Percentiles rank a stretch among this genome's conserved stretches.
phyloP scores from a whole-genome alignment of 768 basidiomycete species.

The Infundibulicybe gibba region DNA sequence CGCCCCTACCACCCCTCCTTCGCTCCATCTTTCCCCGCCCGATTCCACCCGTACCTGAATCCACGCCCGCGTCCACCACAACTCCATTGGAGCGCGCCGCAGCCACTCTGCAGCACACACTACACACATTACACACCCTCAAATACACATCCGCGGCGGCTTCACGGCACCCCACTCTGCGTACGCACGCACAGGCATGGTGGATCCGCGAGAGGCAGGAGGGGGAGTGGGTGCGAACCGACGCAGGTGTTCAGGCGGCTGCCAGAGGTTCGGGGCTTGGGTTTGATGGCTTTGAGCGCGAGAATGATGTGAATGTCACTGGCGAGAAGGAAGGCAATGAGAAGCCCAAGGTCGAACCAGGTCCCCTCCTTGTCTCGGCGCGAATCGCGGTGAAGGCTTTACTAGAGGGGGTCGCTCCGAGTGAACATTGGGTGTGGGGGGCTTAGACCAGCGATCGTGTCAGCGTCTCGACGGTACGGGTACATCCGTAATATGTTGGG shows the following conservation, averaged over 20 bases:
- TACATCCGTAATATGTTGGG: no score
- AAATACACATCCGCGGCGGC: constrained; percentile 55
- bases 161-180: constrained; percentile 47
- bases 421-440: no score
- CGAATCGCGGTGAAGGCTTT: no score
- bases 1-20: constrained; percentile 28
- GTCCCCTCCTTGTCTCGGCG: no score
- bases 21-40: constrained; percentile 13
- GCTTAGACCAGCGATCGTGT: no score
- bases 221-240: constrained; percentile 41
- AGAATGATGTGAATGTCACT: constrained; percentile 1
- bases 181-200: constrained; percentile 44
- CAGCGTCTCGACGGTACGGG: no score
- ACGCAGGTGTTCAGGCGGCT: constrained; percentile 33
- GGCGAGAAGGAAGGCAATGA: not conserved
- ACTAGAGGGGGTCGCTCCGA: no score
- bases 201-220: constrained; percentile 56
- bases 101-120: constrained; percentile 30
- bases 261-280: constrained; percentile 43
- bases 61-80: constrained; percentile 15
- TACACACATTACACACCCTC: constrained; percentile 49
- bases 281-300: constrained; percentile 24
- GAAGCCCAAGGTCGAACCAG: constrained; percentile 5
- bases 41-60: constrained; percentile 22
- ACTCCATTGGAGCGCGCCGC: constrained; percentile 21